Evolutionary conservation across 2,329 filamentous ascomycete species (phyloP).

Genomic region (Helotiales sp.): DNA sequence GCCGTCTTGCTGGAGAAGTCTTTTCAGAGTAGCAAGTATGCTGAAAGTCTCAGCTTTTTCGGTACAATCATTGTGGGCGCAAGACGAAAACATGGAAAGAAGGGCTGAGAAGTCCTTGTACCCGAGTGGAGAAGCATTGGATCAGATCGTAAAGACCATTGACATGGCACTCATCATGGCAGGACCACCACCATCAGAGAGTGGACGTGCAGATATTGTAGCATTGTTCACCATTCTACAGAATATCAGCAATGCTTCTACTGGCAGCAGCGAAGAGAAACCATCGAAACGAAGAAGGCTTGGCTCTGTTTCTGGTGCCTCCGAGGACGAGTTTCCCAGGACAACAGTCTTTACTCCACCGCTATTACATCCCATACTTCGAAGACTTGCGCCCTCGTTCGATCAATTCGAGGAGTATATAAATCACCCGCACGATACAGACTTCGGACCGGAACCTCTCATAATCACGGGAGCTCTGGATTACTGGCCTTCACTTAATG

Average conservation of each 20-base stretch:
- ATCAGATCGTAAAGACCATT: conserved; percentile 32
- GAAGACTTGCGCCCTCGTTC: conserved; percentile 50
- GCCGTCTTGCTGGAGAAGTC: conserved; percentile 65
- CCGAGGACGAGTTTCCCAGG: conserved; percentile 19
- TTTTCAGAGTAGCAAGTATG: conserved; percentile 72
- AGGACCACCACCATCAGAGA: conserved; percentile 15
- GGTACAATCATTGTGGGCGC: conserved; percentile 23
- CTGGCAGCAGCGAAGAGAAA: neutral
- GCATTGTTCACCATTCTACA: conserved; percentile 68
- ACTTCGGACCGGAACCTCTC: conserved; percentile 55
- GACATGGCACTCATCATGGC: conserved; percentile 38
- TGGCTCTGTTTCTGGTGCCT: neutral
- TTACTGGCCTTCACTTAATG: conserved; percentile 75
- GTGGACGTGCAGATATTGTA: conserved; percentile 42
- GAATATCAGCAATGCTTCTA: conserved; percentile 31
- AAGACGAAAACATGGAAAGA: neutral
- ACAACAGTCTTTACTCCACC: conserved; percentile 41
- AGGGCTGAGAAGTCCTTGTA: neutral
- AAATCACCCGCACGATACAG: conserved; percentile 40
- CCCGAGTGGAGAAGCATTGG: conserved; percentile 12
- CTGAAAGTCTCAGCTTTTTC: conserved; percentile 52
- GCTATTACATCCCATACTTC: conserved; percentile 43
- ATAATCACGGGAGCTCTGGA: conserved; percentile 66
- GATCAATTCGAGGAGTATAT: conserved; percentile 64
- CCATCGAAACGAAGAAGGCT: conserved; percentile 26